Evolutionary conservation across 2,329 filamentous ascomycete genomes (phyloP), one percentile per base, ranked within the genome.

Genomic region (Paradendryphiella salina): DNA sequence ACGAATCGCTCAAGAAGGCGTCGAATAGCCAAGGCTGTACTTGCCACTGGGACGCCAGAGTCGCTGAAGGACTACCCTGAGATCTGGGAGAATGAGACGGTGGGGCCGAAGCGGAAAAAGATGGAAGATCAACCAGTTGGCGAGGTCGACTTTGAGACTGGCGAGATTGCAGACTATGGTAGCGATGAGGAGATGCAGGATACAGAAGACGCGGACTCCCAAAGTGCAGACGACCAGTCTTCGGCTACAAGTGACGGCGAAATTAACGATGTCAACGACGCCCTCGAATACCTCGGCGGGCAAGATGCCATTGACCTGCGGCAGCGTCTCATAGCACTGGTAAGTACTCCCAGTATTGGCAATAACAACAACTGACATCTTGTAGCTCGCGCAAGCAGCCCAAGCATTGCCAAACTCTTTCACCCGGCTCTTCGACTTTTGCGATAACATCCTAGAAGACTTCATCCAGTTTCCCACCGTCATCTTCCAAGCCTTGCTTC

Each of bases 81-180:
- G 63, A 75, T 92, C 3, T 93, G 88, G 74, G 77, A 80, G 17
- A 82, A 83, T 44, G 89, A 92, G 71, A 82, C 81, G 1, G 79
- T 74, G 52, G 76, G 75, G 56, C 71, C 62, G 40, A 77, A 73
- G 55, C 76, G 62, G 37, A 74, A 73, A 44, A 64, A 71, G 52
- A 83, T 83, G 60, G 74, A 81, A 15, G 83, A 82, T 57, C 71
- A 78, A 8, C 61, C 87, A 49, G 68, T 86, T 5, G 81, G 85
- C 11, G 82, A 85, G 21, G 79, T 81, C 34, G 76, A 83, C 45
- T 84, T 81, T 47, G 65, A 66, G 36, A 61, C 50, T 14, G 83
- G 80, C 10, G 82, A 85, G 56, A 86, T 86, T 60, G 76, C 71
- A 49, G 83, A 84, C 51, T 82, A 85, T 18, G 61, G 56, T 8